phyloP scores from a whole-genome alignment of 73 alveolate genomes.

The Paramecium pentaurelia region DNA sequence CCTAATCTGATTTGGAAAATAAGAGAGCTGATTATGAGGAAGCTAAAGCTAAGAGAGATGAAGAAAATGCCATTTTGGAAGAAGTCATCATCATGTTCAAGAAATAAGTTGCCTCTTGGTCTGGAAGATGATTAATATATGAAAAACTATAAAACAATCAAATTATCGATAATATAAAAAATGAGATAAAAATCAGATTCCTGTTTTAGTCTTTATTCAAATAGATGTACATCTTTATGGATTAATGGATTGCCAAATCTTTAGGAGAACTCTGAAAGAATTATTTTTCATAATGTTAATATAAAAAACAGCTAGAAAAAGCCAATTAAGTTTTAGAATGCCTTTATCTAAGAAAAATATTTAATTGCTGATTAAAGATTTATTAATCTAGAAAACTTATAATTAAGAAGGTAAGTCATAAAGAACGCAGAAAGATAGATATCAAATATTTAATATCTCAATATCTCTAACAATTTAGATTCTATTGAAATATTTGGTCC shows the following conservation, averaged over 20 bases:
- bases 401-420: neutral
- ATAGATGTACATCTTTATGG: neutral
- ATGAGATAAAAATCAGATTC: neutral
- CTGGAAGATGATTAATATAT: conserved; percentile 42
- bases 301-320: neutral
- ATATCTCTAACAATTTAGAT: neutral
- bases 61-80: conserved; percentile 9
- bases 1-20: neutral
- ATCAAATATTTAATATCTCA: neutral
- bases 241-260: neutral
- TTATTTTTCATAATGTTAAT: neutral
- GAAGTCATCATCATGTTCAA: conserved; percentile 29
- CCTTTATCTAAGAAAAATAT: neutral
- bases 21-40: conserved; percentile 28
- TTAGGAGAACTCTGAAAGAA: neutral
- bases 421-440: neutral
- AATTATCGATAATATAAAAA: neutral
- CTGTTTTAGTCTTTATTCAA: neutral
- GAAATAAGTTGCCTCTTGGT: conserved; percentile 39
- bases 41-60: conserved; percentile 42
- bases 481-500: neutral
- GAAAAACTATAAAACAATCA: neutral
- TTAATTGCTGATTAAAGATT: neutral
- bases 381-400: neutral
- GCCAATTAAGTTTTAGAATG: neutral